A percentile compares a stretch with the other conserved stretches of the same genome.
Evolutionary conservation across 2,329 filamentous ascomycete genomes (phyloP).

Genomic region (Colletotrichum nymphaeae): DNA sequence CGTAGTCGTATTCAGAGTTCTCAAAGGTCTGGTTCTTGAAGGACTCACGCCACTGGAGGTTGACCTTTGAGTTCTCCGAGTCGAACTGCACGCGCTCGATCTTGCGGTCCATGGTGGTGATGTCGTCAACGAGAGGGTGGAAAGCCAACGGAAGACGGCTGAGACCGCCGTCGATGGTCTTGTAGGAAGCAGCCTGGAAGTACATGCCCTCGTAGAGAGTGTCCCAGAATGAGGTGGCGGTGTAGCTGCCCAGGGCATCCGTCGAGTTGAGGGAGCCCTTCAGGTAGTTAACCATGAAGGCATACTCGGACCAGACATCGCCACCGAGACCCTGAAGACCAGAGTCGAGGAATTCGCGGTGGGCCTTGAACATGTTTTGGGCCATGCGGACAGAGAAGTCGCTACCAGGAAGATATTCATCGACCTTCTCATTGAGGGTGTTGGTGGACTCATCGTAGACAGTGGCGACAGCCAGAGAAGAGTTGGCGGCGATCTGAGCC

Average conservation of each 20-base stretch:
- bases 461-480: constrained; percentile 48
- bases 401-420: constrained; percentile 47
- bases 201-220: constrained; percentile 68
- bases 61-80: constrained; percentile 61
- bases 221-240: constrained; percentile 59
- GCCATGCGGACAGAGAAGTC: constrained; percentile 52
- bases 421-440: constrained; percentile 50
- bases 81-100: constrained; percentile 68
- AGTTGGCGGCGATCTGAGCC: constrained; percentile 58
- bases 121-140: constrained; percentile 68
- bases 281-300: constrained; percentile 70
- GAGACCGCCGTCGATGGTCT: constrained; percentile 70
- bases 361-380: constrained; percentile 56
- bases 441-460: constrained; percentile 47
- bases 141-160: constrained; percentile 72
- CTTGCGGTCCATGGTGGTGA: constrained; percentile 66
- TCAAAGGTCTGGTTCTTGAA: constrained; percentile 52
- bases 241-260: constrained; percentile 49
- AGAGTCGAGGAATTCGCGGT: constrained; percentile 50
- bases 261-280: constrained; percentile 64
- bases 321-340: constrained; percentile 58
- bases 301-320: constrained; percentile 74
- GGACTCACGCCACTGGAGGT: constrained; percentile 66
- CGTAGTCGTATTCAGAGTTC: constrained; percentile 71
- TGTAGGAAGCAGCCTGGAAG: constrained; percentile 69